Evolutionary conservation across 768 basidiomycete genomes (phyloP).

Genomic region (Mycena venus): DNA sequence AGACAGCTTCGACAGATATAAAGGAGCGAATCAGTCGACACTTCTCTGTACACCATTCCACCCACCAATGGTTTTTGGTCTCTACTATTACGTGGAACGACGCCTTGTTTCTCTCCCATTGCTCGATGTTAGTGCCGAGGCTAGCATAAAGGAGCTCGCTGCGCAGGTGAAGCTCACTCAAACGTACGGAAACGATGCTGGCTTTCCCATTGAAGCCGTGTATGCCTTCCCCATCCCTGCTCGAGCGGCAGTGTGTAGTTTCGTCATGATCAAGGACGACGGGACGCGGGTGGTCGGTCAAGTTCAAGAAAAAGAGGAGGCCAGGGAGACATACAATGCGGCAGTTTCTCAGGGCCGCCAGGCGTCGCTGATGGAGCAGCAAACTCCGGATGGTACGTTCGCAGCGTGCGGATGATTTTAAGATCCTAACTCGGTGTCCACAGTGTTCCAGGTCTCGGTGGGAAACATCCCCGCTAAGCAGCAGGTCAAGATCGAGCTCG

Average conservation of each 20-base stretch:
- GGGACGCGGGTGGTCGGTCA: conserved; percentile 28
- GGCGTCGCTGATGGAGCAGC: conserved; percentile 30
- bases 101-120: conserved; percentile 23
- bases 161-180: conserved; percentile 35
- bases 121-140: conserved; percentile 26
- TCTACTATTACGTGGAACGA: conserved; percentile 9
- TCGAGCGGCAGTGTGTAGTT: conserved; percentile 24
- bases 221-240: conserved; percentile 35
- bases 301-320: conserved; percentile 34
- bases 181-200: conserved; percentile 29
- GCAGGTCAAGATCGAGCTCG: conserved; percentile 26
- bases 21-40: not conserved
- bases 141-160: conserved; percentile 31
- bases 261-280: conserved; percentile 31
- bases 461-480: conserved; percentile 27
- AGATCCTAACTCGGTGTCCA: not conserved
- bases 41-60: not conserved
- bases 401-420: not conserved
- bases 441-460: conserved; percentile 34
- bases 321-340: conserved; percentile 23
- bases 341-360: conserved; percentile 28
- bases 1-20: not conserved
- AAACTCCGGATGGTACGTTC: conserved; percentile 30
- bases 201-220: conserved; percentile 25
- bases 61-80: conserved; percentile 24